These are phyloP conservation scores for Cercospora brassicicola DNA, from an alignment of 2,329 filamentous ascomycete species.

Conservation along the genomic window DNA sequence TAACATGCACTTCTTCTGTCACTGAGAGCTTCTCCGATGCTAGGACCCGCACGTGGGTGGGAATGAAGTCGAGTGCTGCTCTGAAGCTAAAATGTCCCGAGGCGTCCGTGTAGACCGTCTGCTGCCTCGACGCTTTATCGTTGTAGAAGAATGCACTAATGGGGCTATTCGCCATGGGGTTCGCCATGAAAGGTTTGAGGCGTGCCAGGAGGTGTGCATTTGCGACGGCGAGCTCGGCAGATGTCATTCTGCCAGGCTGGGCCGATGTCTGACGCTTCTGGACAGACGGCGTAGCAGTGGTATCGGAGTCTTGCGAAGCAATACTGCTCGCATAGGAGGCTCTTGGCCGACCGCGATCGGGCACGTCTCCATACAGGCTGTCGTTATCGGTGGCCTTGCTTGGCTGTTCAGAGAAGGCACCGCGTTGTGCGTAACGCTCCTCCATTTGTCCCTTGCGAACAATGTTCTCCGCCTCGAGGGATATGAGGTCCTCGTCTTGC, in stretches of 20 bases:
- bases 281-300: constrained; percentile 39
- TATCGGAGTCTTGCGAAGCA: constrained; percentile 29
- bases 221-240: constrained; percentile 73
- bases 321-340: constrained; percentile 27
- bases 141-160: constrained; percentile 97
- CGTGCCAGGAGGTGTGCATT: constrained; percentile 87
- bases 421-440: constrained; percentile 60
- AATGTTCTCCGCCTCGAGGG: constrained; percentile 74
- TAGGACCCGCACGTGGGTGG: constrained; percentile 82
- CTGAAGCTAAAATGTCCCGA: constrained; percentile 83
- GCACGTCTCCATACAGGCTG: constrained; percentile 39
- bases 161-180: constrained; percentile 71
- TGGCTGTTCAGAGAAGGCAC: constrained; percentile 71
- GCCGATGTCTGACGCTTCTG: constrained; percentile 53
- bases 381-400: constrained; percentile 49
- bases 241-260: constrained; percentile 63
- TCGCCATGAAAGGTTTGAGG: constrained; percentile 85
- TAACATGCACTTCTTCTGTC: constrained; percentile 74
- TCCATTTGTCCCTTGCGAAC: constrained; percentile 72
- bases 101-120: constrained; percentile 81
- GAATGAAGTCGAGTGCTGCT: constrained; percentile 82
- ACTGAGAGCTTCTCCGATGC: constrained; percentile 82
- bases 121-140: constrained; percentile 74
- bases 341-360: constrained; percentile 28
- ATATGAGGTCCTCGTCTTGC: constrained; percentile 66